These are phyloP conservation scores for Dittrichia graveolens DNA, from an alignment of 129 eudicot species.

Conservation along the genomic window DNA sequence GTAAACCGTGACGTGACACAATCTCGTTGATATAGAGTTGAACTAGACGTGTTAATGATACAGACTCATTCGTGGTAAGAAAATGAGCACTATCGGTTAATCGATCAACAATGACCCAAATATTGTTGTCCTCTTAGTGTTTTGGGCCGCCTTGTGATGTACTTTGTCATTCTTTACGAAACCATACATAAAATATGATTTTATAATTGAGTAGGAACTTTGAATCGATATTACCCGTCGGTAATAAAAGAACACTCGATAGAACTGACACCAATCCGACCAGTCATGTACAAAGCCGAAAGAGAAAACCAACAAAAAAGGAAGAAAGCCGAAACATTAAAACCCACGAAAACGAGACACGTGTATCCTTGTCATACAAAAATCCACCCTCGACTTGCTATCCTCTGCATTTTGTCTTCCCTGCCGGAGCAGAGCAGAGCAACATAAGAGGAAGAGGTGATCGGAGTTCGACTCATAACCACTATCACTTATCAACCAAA, in stretches of 20 bases:
- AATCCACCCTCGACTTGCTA: not conserved
- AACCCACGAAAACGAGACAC: conserved; percentile 8
- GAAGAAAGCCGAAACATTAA: not conserved
- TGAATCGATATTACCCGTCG: too few relatives aligned
- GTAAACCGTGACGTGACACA: too few relatives aligned
- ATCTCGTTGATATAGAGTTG: too few relatives aligned
- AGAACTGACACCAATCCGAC: not conserved
- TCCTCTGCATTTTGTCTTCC: not conserved
- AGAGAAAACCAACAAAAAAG: not conserved
- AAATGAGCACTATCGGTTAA: too few relatives aligned
- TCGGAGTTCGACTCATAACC: not conserved
- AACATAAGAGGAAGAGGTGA: not conserved
- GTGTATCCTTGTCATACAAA: conserved; percentile 48
- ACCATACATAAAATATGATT: too few relatives aligned
- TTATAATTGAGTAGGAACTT: too few relatives aligned
- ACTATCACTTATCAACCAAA: not conserved
- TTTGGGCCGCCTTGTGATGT: too few relatives aligned
- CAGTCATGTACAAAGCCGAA: not conserved
- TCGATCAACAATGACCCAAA: too few relatives aligned
- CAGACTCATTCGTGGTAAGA: too few relatives aligned
- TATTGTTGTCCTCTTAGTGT: too few relatives aligned
- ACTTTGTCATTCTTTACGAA: too few relatives aligned
- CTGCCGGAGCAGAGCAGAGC: not conserved
- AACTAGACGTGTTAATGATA: too few relatives aligned
- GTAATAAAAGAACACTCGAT: not conserved